Conservation (phyloP, 2,329 filamentous ascomycete genomes). For the Sporothrix brasiliensis region DNA sequence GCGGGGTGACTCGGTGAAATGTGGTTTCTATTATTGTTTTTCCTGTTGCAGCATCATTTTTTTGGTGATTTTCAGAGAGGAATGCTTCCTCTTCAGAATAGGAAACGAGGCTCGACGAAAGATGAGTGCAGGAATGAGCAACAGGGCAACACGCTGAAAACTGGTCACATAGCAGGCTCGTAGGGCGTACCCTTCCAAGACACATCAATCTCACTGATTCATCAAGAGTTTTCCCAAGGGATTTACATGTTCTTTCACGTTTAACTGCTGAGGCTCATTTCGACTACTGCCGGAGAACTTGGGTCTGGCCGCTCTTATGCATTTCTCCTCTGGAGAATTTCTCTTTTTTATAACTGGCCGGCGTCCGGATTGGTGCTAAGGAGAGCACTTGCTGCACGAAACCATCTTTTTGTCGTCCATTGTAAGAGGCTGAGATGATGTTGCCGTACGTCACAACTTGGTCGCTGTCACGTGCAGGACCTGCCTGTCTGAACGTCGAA, state of each 20-base stretch:
- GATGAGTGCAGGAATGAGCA: slow-evolving; percentile 3
- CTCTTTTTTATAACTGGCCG: neutral
- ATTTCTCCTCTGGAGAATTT: neutral
- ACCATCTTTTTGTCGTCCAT: neutral
- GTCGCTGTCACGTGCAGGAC: neutral
- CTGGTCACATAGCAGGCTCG: neutral
- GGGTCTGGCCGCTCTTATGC: neutral
- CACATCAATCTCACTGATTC: slow-evolving; percentile 14
- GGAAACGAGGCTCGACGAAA: neutral
- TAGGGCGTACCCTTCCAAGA: neutral
- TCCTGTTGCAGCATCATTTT: neutral
- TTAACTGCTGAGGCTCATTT: neutral
- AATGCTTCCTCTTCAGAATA: neutral
- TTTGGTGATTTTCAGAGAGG: neutral
- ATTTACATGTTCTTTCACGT: neutral
- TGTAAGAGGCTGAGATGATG: neutral
- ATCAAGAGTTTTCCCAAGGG: neutral
- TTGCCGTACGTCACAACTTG: neutral
- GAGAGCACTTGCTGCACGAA: too few relatives aligned
- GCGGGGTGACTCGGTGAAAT: neutral
- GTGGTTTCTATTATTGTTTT: neutral
- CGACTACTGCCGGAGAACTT: neutral
- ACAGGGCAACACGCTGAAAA: slow-evolving; percentile 5
- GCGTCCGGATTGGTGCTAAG: neutral
- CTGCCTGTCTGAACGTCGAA: too few relatives aligned